A percentile compares a stretch with the other conserved stretches of the same genome.
Evolutionary conservation across 2,329 filamentous ascomycete species (phyloP).

Genomic region (Apiospora sp.): DNA sequence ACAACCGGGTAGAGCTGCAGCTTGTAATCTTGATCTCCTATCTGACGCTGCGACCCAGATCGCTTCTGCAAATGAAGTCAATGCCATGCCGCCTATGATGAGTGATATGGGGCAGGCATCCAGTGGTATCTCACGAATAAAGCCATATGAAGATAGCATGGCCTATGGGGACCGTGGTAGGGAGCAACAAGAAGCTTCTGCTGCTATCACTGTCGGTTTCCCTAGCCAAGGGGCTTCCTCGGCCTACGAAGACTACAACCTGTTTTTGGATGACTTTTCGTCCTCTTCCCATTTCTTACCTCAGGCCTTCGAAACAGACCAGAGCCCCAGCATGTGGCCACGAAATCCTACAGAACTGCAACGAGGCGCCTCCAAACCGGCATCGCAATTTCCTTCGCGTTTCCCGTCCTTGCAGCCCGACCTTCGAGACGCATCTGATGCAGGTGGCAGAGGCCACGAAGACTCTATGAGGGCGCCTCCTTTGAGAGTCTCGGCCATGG

Average conservation of each 20-base stretch:
- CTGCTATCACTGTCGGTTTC: slow-evolving; percentile 51
- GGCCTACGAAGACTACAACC: slow-evolving; percentile 63
- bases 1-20: slow-evolving; percentile 52
- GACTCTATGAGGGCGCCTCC: slow-evolving; percentile 49
- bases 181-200: slow-evolving; percentile 53
- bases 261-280: slow-evolving; percentile 66
- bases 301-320: slow-evolving; percentile 61
- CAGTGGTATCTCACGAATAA: slow-evolving; percentile 53
- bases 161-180: slow-evolving; percentile 58
- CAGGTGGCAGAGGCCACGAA: slow-evolving; percentile 48
- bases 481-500: slow-evolving; percentile 60
- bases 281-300: slow-evolving; percentile 63
- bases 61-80: slow-evolving; percentile 62
- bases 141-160: slow-evolving; percentile 58
- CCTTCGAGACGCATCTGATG: slow-evolving; percentile 52
- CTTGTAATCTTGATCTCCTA: slow-evolving; percentile 65
- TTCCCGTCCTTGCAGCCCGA: slow-evolving; percentile 64
- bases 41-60: slow-evolving; percentile 65
- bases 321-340: slow-evolving; percentile 60
- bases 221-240: slow-evolving; percentile 49
- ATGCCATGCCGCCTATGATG: slow-evolving; percentile 59
- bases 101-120: slow-evolving; percentile 52
- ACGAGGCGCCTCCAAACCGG: slow-evolving; percentile 55
- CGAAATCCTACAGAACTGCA: slow-evolving; percentile 50
- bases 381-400: slow-evolving; percentile 61